These are phyloP conservation scores for Citrus sp. DNA, from an alignment of 345 rosid genomes.

Conservation along the genomic window DNA sequence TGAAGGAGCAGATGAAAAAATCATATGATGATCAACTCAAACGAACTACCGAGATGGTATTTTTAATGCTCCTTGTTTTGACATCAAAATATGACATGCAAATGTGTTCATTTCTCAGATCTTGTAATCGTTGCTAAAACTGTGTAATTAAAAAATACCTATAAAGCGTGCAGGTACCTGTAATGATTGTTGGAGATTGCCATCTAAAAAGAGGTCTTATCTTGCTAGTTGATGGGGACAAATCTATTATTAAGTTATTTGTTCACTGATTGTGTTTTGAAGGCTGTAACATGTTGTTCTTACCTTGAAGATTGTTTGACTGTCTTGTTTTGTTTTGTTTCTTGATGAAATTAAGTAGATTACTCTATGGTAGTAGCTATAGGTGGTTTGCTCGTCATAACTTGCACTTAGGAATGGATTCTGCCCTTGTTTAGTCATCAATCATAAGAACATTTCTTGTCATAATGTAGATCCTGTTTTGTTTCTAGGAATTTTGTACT, in stretches of 20 bases:
- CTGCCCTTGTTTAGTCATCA: too few species aligned
- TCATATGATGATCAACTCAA: slow-evolving; percentile 60
- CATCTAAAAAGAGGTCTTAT: too few species aligned
- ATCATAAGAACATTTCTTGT: too few species aligned
- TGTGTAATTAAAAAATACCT: not conserved
- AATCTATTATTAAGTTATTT: too few species aligned
- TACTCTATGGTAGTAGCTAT: not conserved
- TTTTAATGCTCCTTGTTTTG: not conserved
- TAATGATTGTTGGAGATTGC: not conserved
- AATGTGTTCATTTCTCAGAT: not conserved
- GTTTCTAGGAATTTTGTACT: not conserved
- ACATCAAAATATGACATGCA: not conserved
- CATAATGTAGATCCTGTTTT: not conserved
- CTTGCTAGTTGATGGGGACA: too few species aligned
- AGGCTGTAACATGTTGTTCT: not conserved
- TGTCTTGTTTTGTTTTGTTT: not conserved
- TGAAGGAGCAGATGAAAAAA: slow-evolving; percentile 56
- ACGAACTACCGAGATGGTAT: slow-evolving; percentile 69
- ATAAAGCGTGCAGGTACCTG: not conserved
- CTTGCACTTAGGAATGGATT: too few species aligned
- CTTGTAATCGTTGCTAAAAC: not conserved
- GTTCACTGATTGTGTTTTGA: not conserved
- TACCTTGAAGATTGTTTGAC: not conserved
- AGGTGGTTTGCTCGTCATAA: too few species aligned
- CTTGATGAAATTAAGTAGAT: not conserved